phyloP scores from a whole-genome alignment of 306 rosid species.

The Canavalia gladiata region DNA sequence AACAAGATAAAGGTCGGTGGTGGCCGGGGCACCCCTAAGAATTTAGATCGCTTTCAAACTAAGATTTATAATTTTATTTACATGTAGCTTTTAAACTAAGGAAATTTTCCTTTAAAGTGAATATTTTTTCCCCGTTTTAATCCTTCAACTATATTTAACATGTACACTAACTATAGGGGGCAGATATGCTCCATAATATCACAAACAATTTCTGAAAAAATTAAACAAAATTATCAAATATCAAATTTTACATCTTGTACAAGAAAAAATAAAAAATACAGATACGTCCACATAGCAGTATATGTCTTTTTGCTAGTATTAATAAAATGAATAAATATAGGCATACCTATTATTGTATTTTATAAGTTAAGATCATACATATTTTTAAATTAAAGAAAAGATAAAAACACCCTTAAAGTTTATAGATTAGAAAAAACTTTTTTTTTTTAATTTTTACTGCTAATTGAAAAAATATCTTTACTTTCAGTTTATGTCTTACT shows the following conservation, averaged over 20 bases:
- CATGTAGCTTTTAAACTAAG: not conserved
- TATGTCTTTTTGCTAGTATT: no score
- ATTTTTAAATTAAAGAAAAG: not conserved
- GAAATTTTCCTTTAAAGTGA: not conserved
- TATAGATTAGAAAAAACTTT: no score
- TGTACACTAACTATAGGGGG: no score
- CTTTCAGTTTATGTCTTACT: not conserved
- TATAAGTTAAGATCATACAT: not conserved
- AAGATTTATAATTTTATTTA: not conserved
- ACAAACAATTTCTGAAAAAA: no score
- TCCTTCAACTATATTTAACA: no score
- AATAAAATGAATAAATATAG: not conserved
- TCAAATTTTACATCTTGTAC: no score
- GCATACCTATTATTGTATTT: not conserved
- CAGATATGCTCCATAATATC: no score
- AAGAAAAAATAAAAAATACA: no score
- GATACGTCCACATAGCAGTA: no score
- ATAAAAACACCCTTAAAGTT: not conserved
- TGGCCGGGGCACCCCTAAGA: not conserved
- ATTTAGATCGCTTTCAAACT: constrained; percentile 36
- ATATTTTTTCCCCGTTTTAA: not conserved
- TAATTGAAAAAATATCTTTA: no score
- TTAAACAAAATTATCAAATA: no score
- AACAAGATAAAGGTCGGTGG: constrained; percentile 28
- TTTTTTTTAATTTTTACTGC: no score